Evolutionary conservation across 2,329 filamentous ascomycete species (phyloP).

Genomic region (Cladosporium sp.): DNA sequence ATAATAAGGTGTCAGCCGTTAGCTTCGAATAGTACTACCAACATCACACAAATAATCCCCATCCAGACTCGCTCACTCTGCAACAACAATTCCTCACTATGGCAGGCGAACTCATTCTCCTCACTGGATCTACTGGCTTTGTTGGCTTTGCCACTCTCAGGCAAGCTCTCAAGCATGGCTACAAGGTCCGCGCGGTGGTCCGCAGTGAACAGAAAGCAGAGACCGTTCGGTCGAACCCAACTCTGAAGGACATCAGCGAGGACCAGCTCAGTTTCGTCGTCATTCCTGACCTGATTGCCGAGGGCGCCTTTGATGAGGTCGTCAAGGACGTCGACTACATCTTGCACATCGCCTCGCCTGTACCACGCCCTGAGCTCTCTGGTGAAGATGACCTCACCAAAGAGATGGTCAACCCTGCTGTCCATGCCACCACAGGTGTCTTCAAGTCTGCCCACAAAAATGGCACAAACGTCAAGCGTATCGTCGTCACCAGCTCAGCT

Average conservation of each 20-base stretch:
- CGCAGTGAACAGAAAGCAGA: slow-evolving; percentile 27
- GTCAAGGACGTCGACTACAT: slow-evolving; percentile 43
- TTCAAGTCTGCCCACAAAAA: slow-evolving; percentile 39
- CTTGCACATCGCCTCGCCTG: slow-evolving; percentile 35
- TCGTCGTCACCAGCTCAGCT: slow-evolving; percentile 42
- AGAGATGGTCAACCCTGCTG: slow-evolving; percentile 24
- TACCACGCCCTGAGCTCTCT: slow-evolving; percentile 14
- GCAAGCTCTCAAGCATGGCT: slow-evolving; percentile 29
- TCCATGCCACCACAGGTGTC: slow-evolving; percentile 41
- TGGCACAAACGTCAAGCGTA: slow-evolving; percentile 34
- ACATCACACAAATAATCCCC: not conserved
- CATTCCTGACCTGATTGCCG: slow-evolving; percentile 41
- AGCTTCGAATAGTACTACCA: not conserved
- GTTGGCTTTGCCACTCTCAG: slow-evolving; percentile 31
- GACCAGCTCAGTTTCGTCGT: slow-evolving; percentile 27
- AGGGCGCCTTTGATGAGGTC: slow-evolving; percentile 44
- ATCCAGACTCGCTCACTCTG: not conserved
- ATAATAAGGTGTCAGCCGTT: not conserved
- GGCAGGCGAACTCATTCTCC: slow-evolving; percentile 17
- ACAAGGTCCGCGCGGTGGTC: slow-evolving; percentile 31
- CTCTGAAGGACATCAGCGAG: slow-evolving; percentile 1
- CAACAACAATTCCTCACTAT: not conserved
- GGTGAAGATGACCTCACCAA: slow-evolving; percentile 20
- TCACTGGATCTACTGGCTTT: slow-evolving; percentile 29
- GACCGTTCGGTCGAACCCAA: slow-evolving; percentile 23